phyloP scores from a whole-genome alignment of 2,329 filamentous ascomycete species.

The Daldinia sp. region DNA sequence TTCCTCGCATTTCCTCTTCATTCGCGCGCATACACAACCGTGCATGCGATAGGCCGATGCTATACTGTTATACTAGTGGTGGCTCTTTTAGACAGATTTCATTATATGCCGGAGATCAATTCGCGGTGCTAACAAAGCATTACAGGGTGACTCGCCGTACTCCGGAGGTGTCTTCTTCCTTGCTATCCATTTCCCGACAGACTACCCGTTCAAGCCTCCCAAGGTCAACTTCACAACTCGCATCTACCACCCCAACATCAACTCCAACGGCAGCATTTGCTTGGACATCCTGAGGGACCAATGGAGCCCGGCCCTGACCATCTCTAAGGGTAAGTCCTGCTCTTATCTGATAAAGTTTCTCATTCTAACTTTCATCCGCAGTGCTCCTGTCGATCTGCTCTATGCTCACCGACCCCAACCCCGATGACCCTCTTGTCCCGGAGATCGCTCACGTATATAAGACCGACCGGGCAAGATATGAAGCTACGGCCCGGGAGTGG shows the following conservation, averaged over 20 bases:
- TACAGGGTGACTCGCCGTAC: constrained; percentile 93
- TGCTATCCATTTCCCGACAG: constrained; percentile 98
- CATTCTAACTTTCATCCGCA: constrained; percentile 54
- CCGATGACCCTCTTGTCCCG: constrained; percentile 96
- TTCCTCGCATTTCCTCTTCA: not conserved
- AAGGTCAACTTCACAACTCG: constrained; percentile 99
- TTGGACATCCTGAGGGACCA: constrained; percentile 98
- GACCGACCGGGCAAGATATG: constrained; percentile 95
- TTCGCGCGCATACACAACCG: not conserved
- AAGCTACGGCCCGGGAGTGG: constrained; percentile 97
- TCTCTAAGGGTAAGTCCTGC: constrained; percentile 84
- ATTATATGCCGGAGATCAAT: not conserved
- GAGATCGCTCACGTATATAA: constrained; percentile 99
- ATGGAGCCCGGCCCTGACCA: constrained; percentile 98
- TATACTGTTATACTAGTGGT: too few relatives aligned
- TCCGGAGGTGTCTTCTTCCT: constrained; percentile 99
- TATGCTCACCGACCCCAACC: constrained; percentile 99
- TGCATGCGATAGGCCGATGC: not conserved
- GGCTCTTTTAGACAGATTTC: not conserved
- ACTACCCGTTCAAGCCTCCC: constrained; percentile 99
- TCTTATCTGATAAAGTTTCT: constrained; percentile 2
- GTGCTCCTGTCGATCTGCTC: constrained; percentile 99
- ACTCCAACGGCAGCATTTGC: constrained; percentile 99
- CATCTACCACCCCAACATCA: constrained; percentile 99
- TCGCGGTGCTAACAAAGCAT: constrained; percentile 47